These are phyloP conservation scores for Elymus sibiricus DNA, from an alignment of 176 grass and related monocot genomes.

Conservation along the genomic window DNA sequence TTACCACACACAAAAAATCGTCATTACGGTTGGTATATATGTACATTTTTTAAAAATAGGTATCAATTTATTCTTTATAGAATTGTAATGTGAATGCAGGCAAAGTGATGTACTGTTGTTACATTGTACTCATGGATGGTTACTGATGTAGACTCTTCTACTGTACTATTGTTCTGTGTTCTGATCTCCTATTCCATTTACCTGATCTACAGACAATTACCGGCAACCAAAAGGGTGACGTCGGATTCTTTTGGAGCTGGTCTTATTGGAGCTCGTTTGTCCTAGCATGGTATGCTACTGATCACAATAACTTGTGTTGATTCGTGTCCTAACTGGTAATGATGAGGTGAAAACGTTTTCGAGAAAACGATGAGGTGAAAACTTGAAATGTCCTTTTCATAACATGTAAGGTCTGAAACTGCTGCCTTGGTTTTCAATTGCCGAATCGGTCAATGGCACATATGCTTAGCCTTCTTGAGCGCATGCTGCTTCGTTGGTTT, in stretches of 20 bases:
- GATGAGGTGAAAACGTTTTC: constrained; percentile 8
- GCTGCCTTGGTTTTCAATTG: neutral
- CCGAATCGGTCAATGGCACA: neutral
- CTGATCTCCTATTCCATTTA: neutral
- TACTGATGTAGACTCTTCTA: neutral
- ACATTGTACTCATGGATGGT: neutral
- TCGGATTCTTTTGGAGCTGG: constrained; percentile 95
- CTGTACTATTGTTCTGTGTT: neutral
- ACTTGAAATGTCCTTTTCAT: constrained; percentile 12
- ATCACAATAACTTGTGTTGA: neutral
- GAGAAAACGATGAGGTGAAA: neutral
- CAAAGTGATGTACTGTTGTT: neutral
- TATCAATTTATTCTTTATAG: neutral
- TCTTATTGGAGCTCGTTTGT: constrained; percentile 98
- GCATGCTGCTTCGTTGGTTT: neutral
- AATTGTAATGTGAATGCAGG: neutral
- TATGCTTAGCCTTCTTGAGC: neutral
- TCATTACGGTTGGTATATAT: neutral
- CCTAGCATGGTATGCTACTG: constrained; percentile 62
- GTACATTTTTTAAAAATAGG: neutral
- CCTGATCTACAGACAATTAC: constrained; percentile 60
- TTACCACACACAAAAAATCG: neutral
- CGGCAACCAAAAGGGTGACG: constrained; percentile 53
- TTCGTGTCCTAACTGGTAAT: neutral
- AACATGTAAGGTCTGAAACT: neutral